These are phyloP conservation scores for Ambispora gerdemannii DNA, from an alignment of 192 early-diverging fungal genomes.

Conservation along the genomic window DNA sequence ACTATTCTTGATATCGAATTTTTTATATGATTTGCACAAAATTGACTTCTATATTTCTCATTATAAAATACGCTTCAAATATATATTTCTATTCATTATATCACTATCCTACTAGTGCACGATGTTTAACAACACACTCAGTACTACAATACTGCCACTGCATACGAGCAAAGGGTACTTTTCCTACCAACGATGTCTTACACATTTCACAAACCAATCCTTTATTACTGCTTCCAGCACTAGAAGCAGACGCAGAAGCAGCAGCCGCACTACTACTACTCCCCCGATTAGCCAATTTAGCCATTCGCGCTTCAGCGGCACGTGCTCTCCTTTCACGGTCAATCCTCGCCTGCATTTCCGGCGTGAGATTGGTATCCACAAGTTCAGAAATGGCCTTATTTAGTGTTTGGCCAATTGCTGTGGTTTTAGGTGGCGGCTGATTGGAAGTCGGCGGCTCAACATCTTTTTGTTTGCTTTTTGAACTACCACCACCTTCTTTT, in stretches of 20 bases:
- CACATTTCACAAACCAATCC: constrained; percentile 56
- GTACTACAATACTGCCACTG: constrained; percentile 61
- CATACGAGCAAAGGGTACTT: constrained; percentile 73
- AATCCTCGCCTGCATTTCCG: constrained; percentile 65
- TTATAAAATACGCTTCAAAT: too few species aligned
- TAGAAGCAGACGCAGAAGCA: not conserved
- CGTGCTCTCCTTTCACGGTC: constrained; percentile 77
- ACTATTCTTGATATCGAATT: too few species aligned
- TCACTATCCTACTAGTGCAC: constrained; percentile 23
- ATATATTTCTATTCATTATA: too few species aligned
- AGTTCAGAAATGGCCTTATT: constrained; percentile 32
- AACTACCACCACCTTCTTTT: constrained; percentile 26
- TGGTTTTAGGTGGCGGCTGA: constrained; percentile 19
- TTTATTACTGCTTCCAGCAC: constrained; percentile 38
- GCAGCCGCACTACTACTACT: not conserved
- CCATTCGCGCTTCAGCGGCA: constrained; percentile 71
- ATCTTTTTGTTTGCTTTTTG: constrained; percentile 32
- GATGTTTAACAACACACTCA: constrained; percentile 42
- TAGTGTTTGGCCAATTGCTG: constrained; percentile 22
- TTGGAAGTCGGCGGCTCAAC: constrained; percentile 20
- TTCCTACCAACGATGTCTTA: constrained; percentile 52
- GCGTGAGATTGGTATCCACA: constrained; percentile 47
- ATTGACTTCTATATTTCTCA: too few species aligned
- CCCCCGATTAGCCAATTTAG: constrained; percentile 24
- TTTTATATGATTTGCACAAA: too few species aligned